Percentiles rank a stretch among this genome's conserved stretches.
These are phyloP conservation scores for Aureobasidium sp. DNA, from an alignment of 2,329 filamentous ascomycete genomes.

Conservation along the genomic window DNA sequence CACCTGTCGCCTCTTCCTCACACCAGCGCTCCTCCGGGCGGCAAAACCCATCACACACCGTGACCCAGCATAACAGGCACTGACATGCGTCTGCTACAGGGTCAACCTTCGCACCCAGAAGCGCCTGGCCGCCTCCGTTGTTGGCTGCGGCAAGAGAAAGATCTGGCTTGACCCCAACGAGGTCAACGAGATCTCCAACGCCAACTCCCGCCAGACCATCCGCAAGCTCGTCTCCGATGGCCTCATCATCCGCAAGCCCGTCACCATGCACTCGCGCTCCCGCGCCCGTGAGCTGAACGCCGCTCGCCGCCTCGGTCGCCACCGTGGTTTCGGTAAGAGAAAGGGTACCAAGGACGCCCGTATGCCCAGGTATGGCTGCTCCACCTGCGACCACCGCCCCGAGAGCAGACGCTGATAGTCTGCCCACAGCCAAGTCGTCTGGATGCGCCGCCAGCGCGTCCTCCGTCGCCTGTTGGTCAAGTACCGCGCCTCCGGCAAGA, in stretches of 20 bases:
- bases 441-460: slow-evolving; percentile 99
- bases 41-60: slow-evolving; percentile 8
- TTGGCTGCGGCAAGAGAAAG: slow-evolving; percentile 99
- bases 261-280: slow-evolving; percentile 98
- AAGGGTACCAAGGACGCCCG: slow-evolving; percentile 99
- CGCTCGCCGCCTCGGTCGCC: slow-evolving; percentile 88
- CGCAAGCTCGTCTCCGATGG: slow-evolving; percentile 99
- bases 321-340: slow-evolving; percentile 99
- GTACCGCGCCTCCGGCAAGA: slow-evolving; percentile 99
- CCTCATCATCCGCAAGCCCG: slow-evolving; percentile 99
- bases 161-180: slow-evolving; percentile 99
- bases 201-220: slow-evolving; percentile 99
- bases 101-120: slow-evolving; percentile 99
- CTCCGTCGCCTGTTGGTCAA: slow-evolving; percentile 98
- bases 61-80: slow-evolving; percentile 9
- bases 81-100: slow-evolving; percentile 46
- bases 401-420: slow-evolving; percentile 22
- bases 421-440: slow-evolving; percentile 74
- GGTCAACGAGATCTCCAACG: slow-evolving; percentile 98
- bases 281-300: slow-evolving; percentile 92
- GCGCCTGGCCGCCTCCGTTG: slow-evolving; percentile 97
- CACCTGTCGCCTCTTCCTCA: background rate
- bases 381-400: slow-evolving; percentile 5
- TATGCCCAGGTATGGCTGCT: slow-evolving; percentile 79
- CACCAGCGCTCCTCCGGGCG: slow-evolving; percentile 10